Percentiles rank a stretch among this genome's conserved stretches.
Evolutionary conservation across 148 eudicot genomes (phyloP).

Genomic region (Dianthus caryophyllus): DNA sequence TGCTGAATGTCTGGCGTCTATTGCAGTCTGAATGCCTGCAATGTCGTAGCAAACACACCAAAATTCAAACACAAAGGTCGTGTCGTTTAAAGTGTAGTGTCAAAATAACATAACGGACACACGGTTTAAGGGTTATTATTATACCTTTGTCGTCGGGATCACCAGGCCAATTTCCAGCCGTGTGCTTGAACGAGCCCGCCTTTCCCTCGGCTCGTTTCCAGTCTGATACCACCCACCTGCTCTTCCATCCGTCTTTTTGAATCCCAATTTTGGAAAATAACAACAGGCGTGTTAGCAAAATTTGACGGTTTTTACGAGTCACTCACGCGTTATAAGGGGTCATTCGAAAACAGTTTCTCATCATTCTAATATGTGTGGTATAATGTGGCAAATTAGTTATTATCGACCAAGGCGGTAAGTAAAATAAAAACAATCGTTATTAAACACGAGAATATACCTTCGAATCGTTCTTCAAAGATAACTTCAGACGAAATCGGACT

Average conservation of each 20-base stretch:
- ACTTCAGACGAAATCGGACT: constrained; percentile 50
- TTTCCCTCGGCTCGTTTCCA: constrained; percentile 76
- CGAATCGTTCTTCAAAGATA: constrained; percentile 85
- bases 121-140: neutral
- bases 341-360: neutral
- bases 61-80: constrained; percentile 3
- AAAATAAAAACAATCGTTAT: too few species aligned
- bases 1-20: constrained; percentile 74
- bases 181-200: constrained; percentile 72
- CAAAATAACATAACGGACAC: too few species aligned
- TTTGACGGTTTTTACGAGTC: neutral
- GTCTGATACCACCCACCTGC: constrained; percentile 74
- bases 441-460: too few species aligned
- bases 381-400: too few species aligned
- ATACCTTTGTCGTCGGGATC: constrained; percentile 79
- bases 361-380: too few species aligned
- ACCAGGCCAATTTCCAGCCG: constrained; percentile 73
- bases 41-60: neutral
- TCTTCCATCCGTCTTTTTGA: constrained; percentile 66
- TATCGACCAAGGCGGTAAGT: too few species aligned
- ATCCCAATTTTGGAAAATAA: constrained; percentile 14
- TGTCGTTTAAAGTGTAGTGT: too few species aligned
- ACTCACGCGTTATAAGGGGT: neutral
- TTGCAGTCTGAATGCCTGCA: constrained; percentile 69
- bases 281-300: neutral